These are phyloP conservation scores for Rhizoclosmatium globosum DNA, from an alignment of 192 early-diverging fungal genomes.

Conservation along the genomic window DNA sequence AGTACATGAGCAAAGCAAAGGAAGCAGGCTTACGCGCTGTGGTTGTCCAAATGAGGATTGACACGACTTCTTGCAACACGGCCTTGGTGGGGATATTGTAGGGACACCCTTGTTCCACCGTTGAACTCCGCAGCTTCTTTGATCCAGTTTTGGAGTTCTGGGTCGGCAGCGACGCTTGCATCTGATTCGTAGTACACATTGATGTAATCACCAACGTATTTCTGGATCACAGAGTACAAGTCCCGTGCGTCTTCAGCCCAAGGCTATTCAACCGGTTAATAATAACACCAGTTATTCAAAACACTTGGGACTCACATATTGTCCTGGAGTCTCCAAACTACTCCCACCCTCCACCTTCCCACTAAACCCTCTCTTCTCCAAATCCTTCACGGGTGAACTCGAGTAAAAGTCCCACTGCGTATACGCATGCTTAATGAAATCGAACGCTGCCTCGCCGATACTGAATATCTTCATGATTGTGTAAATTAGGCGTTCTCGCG, in stretches of 20 bases:
- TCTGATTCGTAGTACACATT: conserved; percentile 23
- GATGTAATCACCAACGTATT: conserved; percentile 1
- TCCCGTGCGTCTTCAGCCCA: conserved; percentile 29
- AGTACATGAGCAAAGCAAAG: not conserved
- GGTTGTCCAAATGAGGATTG: conserved; percentile 28
- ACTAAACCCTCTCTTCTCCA: conserved; percentile 19
- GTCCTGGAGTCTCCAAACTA: conserved; percentile 11
- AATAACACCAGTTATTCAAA: not conserved
- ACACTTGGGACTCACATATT: conserved; percentile 17
- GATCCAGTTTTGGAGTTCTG: conserved; percentile 28
- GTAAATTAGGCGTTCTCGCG: not conserved
- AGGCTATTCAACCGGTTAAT: not conserved
- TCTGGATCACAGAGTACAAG: conserved; percentile 12
- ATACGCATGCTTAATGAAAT: conserved; percentile 2
- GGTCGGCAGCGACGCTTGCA: conserved; percentile 4
- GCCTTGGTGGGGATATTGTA: not conserved
- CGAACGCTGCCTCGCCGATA: not conserved
- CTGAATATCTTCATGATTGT: not conserved
- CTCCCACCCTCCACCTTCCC: not conserved
- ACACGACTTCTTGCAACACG: not conserved
- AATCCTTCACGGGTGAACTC: conserved; percentile 5
- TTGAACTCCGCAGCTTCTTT: conserved; percentile 1
- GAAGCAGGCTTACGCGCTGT: not conserved
- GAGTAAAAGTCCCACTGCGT: not conserved
- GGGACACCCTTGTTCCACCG: conserved; percentile 3